Conservation (phyloP, 495 filamentous ascomycete genomes). For the Penicillium parvum region DNA sequence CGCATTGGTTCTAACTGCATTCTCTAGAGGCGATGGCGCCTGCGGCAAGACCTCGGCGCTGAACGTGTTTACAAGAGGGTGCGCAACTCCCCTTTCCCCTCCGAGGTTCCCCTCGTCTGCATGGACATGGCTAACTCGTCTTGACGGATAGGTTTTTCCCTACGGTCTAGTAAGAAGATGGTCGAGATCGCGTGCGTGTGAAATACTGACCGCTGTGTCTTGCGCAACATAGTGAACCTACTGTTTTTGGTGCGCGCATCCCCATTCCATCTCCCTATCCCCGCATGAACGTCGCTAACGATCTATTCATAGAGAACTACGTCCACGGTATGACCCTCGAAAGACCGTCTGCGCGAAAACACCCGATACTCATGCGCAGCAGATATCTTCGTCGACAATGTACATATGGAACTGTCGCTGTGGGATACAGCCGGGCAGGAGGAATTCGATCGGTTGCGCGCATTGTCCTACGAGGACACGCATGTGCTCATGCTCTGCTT, state of each 20-base stretch:
- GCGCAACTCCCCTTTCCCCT: slow-evolving; percentile 25
- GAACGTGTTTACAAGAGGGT: slow-evolving; percentile 99
- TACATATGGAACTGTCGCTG: slow-evolving; percentile 92
- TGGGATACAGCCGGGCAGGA: slow-evolving; percentile 99
- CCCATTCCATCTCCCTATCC: neutral
- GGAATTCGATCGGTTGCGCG: slow-evolving; percentile 95
- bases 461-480: slow-evolving; percentile 95
- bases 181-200: neutral
- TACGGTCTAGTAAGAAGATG: slow-evolving; percentile 75
- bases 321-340: slow-evolving; percentile 71
- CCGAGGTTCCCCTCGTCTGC: slow-evolving; percentile 1
- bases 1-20: too few species aligned
- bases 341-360: slow-evolving; percentile 2
- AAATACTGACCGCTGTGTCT: slow-evolving; percentile 25
- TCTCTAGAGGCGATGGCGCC: slow-evolving; percentile 96
- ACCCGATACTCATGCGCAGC: slow-evolving; percentile 15
- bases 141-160: slow-evolving; percentile 73
- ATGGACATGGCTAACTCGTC: slow-evolving; percentile 17
- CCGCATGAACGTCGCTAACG: slow-evolving; percentile 24
- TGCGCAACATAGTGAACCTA: slow-evolving; percentile 68
- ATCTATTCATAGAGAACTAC: slow-evolving; percentile 71
- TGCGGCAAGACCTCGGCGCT: slow-evolving; percentile 96
- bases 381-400: slow-evolving; percentile 97
- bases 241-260: slow-evolving; percentile 72
- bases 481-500: slow-evolving; percentile 99